phyloP scores from a whole-genome alignment of 176 grass and related monocot species.

The Carex littledalei region DNA sequence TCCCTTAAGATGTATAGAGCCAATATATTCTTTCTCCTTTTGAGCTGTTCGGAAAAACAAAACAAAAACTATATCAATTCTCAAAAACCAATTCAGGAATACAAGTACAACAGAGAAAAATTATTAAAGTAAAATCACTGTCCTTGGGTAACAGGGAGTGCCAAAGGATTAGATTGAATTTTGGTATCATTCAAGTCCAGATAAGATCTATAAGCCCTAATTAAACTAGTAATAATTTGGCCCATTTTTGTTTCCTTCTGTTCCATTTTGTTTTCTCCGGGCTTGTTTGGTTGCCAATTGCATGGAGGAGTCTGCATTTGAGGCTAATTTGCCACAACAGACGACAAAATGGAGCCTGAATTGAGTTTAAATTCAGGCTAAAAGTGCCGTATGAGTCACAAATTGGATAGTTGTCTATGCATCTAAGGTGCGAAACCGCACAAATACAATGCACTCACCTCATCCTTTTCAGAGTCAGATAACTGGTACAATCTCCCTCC shows the following conservation, averaged over 20 bases:
- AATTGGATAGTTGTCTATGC: neutral
- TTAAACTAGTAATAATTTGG: neutral
- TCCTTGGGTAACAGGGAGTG: neutral
- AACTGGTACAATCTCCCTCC: constrained; percentile 59
- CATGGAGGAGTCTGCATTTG: neutral
- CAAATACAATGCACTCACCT: constrained; percentile 49
- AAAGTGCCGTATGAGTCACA: neutral
- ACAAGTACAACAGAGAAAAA: constrained; percentile 22
- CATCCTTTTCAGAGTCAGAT: constrained; percentile 66
- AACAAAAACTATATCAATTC: constrained; percentile 24
- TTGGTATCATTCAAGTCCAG: neutral
- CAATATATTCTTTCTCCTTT: constrained; percentile 87
- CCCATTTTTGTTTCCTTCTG: neutral
- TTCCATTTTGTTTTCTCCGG: neutral
- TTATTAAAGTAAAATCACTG: neutral
- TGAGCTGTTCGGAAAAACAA: constrained; percentile 47
- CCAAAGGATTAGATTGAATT: neutral
- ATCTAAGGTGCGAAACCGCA: neutral
- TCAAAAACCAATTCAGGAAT: neutral
- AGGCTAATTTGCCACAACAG: neutral
- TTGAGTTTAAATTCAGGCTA: too few species aligned
- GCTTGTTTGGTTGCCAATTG: neutral
- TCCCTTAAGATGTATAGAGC: constrained; percentile 90
- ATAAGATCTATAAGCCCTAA: neutral
- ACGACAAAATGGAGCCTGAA: neutral